Percentiles rank a stretch among this genome's conserved stretches.
These are phyloP conservation scores for Trifolium pratense DNA, from an alignment of 306 rosid genomes.

Conservation along the genomic window DNA sequence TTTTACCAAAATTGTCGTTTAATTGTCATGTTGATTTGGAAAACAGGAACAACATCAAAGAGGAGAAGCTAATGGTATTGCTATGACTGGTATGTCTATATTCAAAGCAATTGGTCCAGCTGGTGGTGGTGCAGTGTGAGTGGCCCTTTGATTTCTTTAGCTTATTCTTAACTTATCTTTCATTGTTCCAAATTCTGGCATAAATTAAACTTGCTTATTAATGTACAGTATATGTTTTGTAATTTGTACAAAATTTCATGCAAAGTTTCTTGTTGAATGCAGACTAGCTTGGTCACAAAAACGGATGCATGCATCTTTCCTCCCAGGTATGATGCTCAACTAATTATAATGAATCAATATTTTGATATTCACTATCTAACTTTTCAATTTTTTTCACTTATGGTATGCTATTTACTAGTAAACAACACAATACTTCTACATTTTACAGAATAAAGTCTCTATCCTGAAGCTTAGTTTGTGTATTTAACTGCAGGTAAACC, in stretches of 20 bases:
- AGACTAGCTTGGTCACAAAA: slow-evolving; percentile 43
- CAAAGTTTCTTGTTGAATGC: slow-evolving; percentile 14
- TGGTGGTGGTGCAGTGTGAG: slow-evolving; percentile 80
- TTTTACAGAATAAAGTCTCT: too few species aligned
- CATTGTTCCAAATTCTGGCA: not conserved
- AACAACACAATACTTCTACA: too few species aligned
- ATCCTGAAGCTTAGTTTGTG: not conserved
- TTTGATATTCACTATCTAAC: too few species aligned
- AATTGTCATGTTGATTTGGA: slow-evolving; percentile 31
- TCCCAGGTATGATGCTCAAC: slow-evolving; percentile 30
- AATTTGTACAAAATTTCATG: too few species aligned
- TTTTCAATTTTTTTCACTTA: too few species aligned
- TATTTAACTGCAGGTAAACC: not conserved
- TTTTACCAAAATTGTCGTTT: not conserved
- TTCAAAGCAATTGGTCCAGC: slow-evolving; percentile 87
- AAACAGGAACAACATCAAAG: slow-evolving; percentile 76
- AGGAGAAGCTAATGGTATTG: slow-evolving; percentile 80
- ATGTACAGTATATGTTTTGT: too few species aligned
- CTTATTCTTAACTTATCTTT: not conserved
- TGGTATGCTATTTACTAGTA: too few species aligned
- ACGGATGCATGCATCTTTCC: slow-evolving; percentile 26
- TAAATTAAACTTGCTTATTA: not conserved
- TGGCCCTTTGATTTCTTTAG: slow-evolving; percentile 11
- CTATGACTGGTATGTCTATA: slow-evolving; percentile 80
- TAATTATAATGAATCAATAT: not conserved